Evolutionary conservation across 148 eudicot genomes (phyloP).

Genomic region (Polygonum maritimum): DNA sequence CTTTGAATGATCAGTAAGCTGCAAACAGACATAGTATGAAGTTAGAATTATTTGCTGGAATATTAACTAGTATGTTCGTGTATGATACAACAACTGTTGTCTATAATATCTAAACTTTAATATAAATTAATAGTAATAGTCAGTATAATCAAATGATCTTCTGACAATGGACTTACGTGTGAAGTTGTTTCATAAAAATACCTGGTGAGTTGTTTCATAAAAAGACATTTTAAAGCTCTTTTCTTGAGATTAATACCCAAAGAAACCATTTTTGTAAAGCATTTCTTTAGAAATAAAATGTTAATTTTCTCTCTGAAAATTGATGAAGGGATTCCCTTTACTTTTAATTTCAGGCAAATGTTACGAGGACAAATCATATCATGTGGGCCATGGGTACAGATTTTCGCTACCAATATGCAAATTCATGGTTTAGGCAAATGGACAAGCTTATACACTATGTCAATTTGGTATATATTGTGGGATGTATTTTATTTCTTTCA

Average conservation of each 20-base stretch:
- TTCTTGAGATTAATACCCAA: background rate
- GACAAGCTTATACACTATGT: slow-evolving; percentile 75
- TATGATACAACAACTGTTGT: background rate
- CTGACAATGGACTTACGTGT: background rate
- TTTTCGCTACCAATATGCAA: slow-evolving; percentile 67
- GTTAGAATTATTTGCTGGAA: background rate
- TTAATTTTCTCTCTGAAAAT: slow-evolving; percentile 4
- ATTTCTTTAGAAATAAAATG: background rate
- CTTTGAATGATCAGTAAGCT: background rate
- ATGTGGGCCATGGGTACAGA: slow-evolving; percentile 85
- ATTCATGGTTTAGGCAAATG: slow-evolving; percentile 79
- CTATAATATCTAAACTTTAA: background rate
- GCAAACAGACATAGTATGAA: background rate
- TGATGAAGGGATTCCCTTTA: background rate
- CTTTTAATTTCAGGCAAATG: slow-evolving; percentile 44
- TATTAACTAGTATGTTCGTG: background rate
- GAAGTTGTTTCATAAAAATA: background rate
- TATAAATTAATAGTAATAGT: background rate
- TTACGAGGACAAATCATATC: slow-evolving; percentile 67
- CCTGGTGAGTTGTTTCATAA: background rate
- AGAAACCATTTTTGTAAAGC: background rate
- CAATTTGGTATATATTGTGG: slow-evolving; percentile 37
- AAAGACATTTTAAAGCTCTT: background rate
- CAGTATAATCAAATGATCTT: background rate
- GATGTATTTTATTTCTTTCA: background rate